Percentiles rank a stretch among this genome's conserved stretches.
phyloP scores from a whole-genome alignment of 208 protist genomes.

The Trypanosomatidae sp. region DNA sequence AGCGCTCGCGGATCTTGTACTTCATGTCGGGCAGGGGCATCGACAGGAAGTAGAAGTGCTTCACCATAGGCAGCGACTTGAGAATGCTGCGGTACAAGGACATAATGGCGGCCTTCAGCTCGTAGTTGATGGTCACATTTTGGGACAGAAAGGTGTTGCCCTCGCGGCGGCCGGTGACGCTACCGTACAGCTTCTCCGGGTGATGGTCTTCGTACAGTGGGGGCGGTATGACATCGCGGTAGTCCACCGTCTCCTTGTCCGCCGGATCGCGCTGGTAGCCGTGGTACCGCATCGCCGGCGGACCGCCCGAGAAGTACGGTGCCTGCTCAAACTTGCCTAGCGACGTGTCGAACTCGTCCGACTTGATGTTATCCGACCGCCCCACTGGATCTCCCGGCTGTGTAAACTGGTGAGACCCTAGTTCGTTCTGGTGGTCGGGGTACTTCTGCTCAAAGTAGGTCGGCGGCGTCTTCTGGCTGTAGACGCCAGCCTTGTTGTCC shows the following conservation, averaged over 20 bases:
- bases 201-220: constrained; percentile 78
- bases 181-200: constrained; percentile 69
- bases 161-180: constrained; percentile 73
- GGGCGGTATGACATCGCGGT: constrained; percentile 57
- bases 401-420: constrained; percentile 32
- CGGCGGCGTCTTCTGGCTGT: constrained; percentile 34
- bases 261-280: constrained; percentile 68
- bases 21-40: constrained; percentile 85
- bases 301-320: constrained; percentile 77
- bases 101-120: constrained; percentile 63
- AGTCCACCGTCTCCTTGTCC: constrained; percentile 55
- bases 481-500: constrained; percentile 64
- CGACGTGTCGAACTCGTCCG: constrained; percentile 74
- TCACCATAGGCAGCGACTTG: constrained; percentile 79
- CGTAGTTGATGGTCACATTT: constrained; percentile 67
- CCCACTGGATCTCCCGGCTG: constrained; percentile 42
- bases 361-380: constrained; percentile 75
- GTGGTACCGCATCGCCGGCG: constrained; percentile 78
- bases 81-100: constrained; percentile 84
- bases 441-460: constrained; percentile 77
- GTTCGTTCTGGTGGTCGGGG: constrained; percentile 36
- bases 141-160: constrained; percentile 64
- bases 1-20: constrained; percentile 74
- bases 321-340: constrained; percentile 84
- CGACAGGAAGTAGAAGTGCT: constrained; percentile 87